A percentile compares a stretch with the other conserved stretches of the same genome.
These are phyloP conservation scores for Hordeum marinum DNA, from an alignment of 176 grass and related monocot species.

Conservation along the genomic window DNA sequence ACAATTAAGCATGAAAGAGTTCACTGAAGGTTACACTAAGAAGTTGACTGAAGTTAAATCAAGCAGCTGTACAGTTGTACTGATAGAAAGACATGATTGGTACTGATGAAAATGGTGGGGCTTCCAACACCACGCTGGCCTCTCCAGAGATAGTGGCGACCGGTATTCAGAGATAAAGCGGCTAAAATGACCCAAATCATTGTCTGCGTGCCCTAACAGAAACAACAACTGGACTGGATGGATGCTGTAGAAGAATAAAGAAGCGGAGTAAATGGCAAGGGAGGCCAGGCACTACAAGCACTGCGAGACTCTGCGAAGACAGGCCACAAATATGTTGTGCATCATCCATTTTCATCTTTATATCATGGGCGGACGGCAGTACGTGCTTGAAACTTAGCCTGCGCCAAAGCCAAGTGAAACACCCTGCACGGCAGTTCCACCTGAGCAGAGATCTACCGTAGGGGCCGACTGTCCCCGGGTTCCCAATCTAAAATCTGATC, in stretches of 20 bases:
- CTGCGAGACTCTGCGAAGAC: conserved; percentile 4
- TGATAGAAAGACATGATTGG: neutral
- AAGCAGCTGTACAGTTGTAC: neutral
- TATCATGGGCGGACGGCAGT: conserved; percentile 9
- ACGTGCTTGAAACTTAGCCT: conserved; percentile 3
- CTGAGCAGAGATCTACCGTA: conserved; percentile 21
- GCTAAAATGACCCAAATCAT: neutral
- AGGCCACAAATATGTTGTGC: conserved; percentile 13
- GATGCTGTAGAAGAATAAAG: conserved; percentile 17
- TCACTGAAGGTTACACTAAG: neutral
- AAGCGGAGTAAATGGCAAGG: conserved; percentile 26
- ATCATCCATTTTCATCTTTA: conserved; percentile 20
- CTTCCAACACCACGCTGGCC: neutral
- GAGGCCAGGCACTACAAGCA: neutral
- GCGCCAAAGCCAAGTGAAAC: conserved; percentile 22
- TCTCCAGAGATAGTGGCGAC: neutral
- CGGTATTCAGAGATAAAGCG: neutral
- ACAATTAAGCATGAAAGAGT: neutral
- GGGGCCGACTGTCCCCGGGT: neutral
- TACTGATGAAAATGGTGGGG: neutral
- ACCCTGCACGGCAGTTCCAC: conserved; percentile 18
- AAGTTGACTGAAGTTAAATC: neutral
- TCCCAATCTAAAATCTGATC: conserved; percentile 19
- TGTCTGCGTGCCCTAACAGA: conserved; percentile 1
- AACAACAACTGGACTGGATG: conserved; percentile 15